A percentile compares a stretch with the other conserved stretches of the same genome.
These are phyloP conservation scores for Yamadazyma endophytica DNA, from an alignment of 805 yeast genomes.

Conservation along the genomic window DNA sequence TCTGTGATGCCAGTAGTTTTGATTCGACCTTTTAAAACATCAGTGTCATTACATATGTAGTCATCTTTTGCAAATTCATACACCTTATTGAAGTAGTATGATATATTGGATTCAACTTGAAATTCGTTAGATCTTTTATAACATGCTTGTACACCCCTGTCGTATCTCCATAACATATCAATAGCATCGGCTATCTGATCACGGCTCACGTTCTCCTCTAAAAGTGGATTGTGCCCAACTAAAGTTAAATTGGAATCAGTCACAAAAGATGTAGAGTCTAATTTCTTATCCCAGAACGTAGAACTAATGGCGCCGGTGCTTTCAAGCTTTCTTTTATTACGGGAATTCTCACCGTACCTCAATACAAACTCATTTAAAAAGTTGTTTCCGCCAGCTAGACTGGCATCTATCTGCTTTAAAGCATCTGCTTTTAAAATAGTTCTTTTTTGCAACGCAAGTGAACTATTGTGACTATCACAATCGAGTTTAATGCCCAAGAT, in stretches of 20 bases:
- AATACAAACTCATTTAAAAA: constrained; percentile 62
- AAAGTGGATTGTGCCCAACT: too few relatives aligned
- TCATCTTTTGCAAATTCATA: constrained; percentile 56
- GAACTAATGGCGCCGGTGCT: constrained; percentile 49
- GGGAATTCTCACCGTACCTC: constrained; percentile 54
- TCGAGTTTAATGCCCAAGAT: constrained; percentile 59
- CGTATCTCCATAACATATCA: constrained; percentile 61
- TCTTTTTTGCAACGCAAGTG: constrained; percentile 45
- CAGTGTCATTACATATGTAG: constrained; percentile 73
- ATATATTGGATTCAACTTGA: constrained; percentile 80
- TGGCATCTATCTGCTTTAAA: constrained; percentile 58
- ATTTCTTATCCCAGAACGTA: constrained; percentile 20
- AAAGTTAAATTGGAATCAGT: constrained; percentile 10
- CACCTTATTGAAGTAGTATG: constrained; percentile 77
- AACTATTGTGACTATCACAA: constrained; percentile 52
- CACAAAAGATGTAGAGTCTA: too few relatives aligned
- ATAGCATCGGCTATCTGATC: constrained; percentile 71
- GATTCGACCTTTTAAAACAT: constrained; percentile 84
- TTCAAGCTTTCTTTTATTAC: constrained; percentile 44
- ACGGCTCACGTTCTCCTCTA: constrained; percentile 26
- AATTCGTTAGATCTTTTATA: constrained; percentile 65
- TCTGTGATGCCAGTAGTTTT: constrained; percentile 96
- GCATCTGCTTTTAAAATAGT: constrained; percentile 54
- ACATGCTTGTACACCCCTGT: constrained; percentile 61
- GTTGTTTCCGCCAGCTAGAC: constrained; percentile 61